These are phyloP conservation scores for Candolleomyces aberdarensis DNA, from an alignment of 768 basidiomycete genomes.

Conservation along the genomic window DNA sequence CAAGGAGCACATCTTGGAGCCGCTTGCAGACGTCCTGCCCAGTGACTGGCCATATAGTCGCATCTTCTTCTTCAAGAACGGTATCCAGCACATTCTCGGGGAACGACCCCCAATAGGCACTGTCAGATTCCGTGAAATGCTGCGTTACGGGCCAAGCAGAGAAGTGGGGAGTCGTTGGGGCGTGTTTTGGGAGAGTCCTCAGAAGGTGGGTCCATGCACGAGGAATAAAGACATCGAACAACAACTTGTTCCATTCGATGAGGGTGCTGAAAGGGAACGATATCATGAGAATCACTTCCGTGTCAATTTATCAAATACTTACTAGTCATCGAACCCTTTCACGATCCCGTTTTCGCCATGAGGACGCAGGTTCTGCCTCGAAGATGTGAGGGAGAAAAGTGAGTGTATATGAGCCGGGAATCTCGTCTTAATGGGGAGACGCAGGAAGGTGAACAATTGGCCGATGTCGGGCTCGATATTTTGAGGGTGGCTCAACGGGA, in stretches of 20 bases:
- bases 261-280: constrained; percentile 29
- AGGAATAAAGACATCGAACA: constrained; percentile 45
- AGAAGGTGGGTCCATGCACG: constrained; percentile 38
- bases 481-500: constrained; percentile 20
- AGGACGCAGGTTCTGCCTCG: constrained; percentile 43
- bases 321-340: constrained; percentile 39
- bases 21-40: neutral
- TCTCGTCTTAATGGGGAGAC: constrained; percentile 41
- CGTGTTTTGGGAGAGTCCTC: constrained; percentile 20
- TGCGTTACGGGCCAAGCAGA: constrained; percentile 38
- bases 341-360: constrained; percentile 35
- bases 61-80: constrained; percentile 19
- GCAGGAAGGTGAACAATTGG: constrained; percentile 47
- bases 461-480: constrained; percentile 20
- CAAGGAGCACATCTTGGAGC: constrained; percentile 22
- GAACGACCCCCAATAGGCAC: constrained; percentile 34
- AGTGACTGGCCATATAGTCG: constrained; percentile 34
- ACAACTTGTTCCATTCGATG: constrained; percentile 44
- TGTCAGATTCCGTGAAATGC: constrained; percentile 32
- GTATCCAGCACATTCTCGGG: constrained; percentile 24
- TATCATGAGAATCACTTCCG: neutral
- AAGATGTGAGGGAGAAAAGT: constrained; percentile 42
- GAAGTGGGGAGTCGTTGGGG: constrained; percentile 27
- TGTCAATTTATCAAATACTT: constrained; percentile 9
- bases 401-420: constrained; percentile 47